These are phyloP conservation scores for Monotropa hypopitys DNA, from an alignment of 179 eudicot species.

Conservation along the genomic window DNA sequence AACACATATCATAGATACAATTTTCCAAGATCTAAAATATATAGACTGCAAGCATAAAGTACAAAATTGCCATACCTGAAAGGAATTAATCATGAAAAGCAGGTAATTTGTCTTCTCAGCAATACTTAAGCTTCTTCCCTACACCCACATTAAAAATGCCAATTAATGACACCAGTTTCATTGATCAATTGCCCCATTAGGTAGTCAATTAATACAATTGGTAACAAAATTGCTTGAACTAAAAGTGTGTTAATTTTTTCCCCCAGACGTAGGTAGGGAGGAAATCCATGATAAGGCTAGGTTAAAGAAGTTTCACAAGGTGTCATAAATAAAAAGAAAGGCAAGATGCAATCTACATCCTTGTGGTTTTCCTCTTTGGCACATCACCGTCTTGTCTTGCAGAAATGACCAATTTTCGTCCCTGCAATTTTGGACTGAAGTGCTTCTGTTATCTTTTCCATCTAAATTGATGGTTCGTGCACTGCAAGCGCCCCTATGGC, in stretches of 20 bases:
- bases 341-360: too few relatives aligned
- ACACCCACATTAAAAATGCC: constrained; percentile 11
- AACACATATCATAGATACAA: neutral
- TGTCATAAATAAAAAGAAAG: neutral
- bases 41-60: neutral
- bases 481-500: too few relatives aligned
- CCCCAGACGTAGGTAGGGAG: too few relatives aligned
- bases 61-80: constrained; percentile 47
- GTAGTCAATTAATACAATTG: neutral
- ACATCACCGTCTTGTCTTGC: too few relatives aligned
- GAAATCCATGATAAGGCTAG: neutral
- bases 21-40: neutral
- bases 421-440: too few relatives aligned
- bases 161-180: neutral
- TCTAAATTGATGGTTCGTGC: too few relatives aligned
- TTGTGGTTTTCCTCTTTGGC: too few relatives aligned
- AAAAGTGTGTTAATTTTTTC: neutral
- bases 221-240: neutral
- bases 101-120: constrained; percentile 92
- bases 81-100: constrained; percentile 94
- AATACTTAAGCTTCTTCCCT: constrained; percentile 70
- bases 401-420: too few relatives aligned
- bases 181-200: neutral
- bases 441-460: too few relatives aligned
- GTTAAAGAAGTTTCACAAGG: neutral